Conservation (phyloP, 2,329 filamentous ascomycete genomes). For the Colletotrichum limetticola region DNA sequence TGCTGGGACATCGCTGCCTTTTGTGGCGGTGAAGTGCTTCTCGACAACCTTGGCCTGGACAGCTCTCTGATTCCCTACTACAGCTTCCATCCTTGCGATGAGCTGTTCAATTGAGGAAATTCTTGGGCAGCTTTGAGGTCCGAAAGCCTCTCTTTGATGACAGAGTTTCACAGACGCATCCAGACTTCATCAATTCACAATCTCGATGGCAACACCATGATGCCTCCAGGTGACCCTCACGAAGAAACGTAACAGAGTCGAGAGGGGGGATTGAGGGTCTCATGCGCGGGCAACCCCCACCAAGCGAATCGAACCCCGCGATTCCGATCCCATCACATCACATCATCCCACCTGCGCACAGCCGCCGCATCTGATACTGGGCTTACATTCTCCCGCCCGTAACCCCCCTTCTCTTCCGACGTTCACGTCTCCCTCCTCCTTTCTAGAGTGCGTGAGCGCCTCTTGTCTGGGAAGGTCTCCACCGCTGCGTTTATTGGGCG, state of each 20-base stretch:
- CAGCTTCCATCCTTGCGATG: constrained; percentile 22
- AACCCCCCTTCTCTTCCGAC: background rate
- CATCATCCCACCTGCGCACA: constrained; percentile 16
- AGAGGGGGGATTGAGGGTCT: constrained; percentile 2
- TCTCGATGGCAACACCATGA: constrained; percentile 20
- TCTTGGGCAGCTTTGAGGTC: background rate
- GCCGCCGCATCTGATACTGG: constrained; percentile 22
- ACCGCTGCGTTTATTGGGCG: constrained; percentile 21
- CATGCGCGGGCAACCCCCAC: constrained; percentile 1
- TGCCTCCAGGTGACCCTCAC: background rate
- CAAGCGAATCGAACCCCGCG: constrained; percentile 25
- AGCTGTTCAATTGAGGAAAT: background rate
- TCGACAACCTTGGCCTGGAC: constrained; percentile 3
- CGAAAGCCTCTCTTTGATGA: background rate
- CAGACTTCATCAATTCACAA: background rate
- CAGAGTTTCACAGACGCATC: background rate
- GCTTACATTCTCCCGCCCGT: constrained; percentile 5
- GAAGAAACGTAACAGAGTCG: background rate
- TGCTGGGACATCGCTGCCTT: constrained; percentile 18
- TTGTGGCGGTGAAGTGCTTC: constrained; percentile 30
- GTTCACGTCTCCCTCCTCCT: background rate
- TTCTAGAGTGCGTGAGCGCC: background rate
- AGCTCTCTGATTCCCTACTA: constrained; percentile 9
- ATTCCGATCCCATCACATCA: constrained; percentile 27
- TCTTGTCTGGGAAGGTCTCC: background rate